phyloP scores from a whole-genome alignment of 116 monocot species.

The Cymodocea nodosa region DNA sequence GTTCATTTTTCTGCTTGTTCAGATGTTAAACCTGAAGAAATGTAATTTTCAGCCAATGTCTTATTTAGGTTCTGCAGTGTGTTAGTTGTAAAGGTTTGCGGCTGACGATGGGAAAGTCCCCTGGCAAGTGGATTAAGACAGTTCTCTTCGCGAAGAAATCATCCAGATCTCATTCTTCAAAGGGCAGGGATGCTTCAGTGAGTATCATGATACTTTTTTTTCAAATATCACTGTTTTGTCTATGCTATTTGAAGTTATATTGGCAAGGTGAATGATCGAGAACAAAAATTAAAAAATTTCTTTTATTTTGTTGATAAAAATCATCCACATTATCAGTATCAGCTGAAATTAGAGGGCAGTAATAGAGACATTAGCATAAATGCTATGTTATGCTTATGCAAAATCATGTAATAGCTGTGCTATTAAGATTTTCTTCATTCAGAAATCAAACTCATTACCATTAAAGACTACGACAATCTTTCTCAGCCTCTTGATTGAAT shows the following conservation, averaged over 20 bases:
- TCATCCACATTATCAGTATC: too few species aligned
- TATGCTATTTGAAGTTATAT: too few species aligned
- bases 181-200: slow-evolving; percentile 15
- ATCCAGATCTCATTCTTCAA: slow-evolving; percentile 22
- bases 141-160: slow-evolving; percentile 30
- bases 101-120: slow-evolving; percentile 30
- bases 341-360: too few species aligned
- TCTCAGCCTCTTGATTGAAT: not conserved
- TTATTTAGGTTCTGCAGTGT: not conserved
- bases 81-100: not conserved
- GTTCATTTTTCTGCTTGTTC: not conserved
- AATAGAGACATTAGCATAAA: too few species aligned
- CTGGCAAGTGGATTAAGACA: slow-evolving; percentile 35
- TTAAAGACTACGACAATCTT: not conserved
- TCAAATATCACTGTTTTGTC: too few species aligned
- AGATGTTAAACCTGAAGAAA: not conserved
- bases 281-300: too few species aligned
- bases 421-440: not conserved
- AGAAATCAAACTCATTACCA: too few species aligned
- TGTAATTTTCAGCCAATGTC: not conserved
- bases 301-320: too few species aligned
- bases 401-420: not conserved
- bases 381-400: too few species aligned
- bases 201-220: not conserved
- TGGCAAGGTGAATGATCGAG: too few species aligned